Evolutionary conservation across 2,329 filamentous ascomycete species (phyloP).

Genomic region (Fusarium concolor): DNA sequence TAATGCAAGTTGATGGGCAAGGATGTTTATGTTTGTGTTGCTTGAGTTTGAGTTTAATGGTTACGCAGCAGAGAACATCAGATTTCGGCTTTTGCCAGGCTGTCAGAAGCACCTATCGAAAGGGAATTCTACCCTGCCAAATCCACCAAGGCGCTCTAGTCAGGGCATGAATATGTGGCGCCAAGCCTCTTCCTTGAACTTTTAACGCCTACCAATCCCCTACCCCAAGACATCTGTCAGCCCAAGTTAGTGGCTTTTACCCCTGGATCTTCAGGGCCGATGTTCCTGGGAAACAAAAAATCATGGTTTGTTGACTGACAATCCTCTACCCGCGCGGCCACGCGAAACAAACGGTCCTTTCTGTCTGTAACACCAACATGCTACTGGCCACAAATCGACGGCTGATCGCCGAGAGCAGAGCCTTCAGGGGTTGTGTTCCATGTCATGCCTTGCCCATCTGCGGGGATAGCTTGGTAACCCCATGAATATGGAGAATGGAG

Average conservation of each 20-base stretch:
- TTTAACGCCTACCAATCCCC: slow-evolving; percentile 24
- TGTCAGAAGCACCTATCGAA: too few relatives aligned
- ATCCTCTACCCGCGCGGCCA: slow-evolving; percentile 42
- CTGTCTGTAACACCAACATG: slow-evolving; percentile 40
- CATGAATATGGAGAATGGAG: background rate
- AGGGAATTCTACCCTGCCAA: too few relatives aligned
- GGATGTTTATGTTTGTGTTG: slow-evolving; percentile 1
- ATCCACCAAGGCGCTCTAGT: background rate
- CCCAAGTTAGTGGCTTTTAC: slow-evolving; percentile 23
- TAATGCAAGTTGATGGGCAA: slow-evolving; percentile 33
- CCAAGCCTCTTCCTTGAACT: slow-evolving; percentile 17
- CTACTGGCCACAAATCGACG: slow-evolving; percentile 33
- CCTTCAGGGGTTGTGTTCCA: slow-evolving; percentile 20
- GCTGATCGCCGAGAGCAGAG: slow-evolving; percentile 24
- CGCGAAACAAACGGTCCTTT: slow-evolving; percentile 40
- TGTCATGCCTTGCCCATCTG: slow-evolving; percentile 13
- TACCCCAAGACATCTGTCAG: slow-evolving; percentile 22
- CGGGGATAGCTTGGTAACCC: slow-evolving; percentile 15
- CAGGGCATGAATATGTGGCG: slow-evolving; percentile 3
- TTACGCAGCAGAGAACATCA: slow-evolving; percentile 12
- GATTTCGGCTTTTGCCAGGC: background rate
- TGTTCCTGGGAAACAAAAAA: slow-evolving; percentile 8
- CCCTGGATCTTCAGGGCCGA: slow-evolving; percentile 17
- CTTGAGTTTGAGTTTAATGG: background rate
- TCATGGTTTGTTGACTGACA: background rate